These are phyloP conservation scores for Globisporangium splendens DNA, from an alignment of 352 stramenopile genomes.

Conservation along the genomic window DNA sequence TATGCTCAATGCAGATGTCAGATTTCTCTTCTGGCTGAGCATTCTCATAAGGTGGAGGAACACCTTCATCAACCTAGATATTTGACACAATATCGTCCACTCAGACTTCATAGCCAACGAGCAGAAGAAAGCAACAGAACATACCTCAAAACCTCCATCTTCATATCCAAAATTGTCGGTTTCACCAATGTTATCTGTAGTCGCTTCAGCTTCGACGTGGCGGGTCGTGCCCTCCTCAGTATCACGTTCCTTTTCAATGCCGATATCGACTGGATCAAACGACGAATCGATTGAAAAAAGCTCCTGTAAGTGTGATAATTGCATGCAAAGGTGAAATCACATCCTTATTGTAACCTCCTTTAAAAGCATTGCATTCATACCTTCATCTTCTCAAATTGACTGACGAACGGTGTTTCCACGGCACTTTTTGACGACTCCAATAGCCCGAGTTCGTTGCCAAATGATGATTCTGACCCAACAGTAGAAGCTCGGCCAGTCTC, in stretches of 20 bases:
- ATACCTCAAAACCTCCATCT: constrained; percentile 72
- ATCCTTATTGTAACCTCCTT: background rate
- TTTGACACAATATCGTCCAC: background rate
- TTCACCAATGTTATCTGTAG: background rate
- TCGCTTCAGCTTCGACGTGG: background rate
- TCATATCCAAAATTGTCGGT: constrained; percentile 64
- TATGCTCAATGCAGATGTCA: background rate
- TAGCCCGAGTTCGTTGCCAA: background rate
- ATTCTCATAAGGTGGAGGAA: background rate
- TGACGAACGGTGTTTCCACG: constrained; percentile 18
- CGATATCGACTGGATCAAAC: constrained; percentile 14
- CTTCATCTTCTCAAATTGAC: constrained; percentile 41
- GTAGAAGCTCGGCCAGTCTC: background rate
- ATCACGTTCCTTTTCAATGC: constrained; percentile 3
- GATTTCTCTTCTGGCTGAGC: background rate
- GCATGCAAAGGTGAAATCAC: background rate
- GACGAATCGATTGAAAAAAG: constrained; percentile 19
- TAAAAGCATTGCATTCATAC: constrained; percentile 10
- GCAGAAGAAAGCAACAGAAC: background rate
- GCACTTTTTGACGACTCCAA: constrained; percentile 8
- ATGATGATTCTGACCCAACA: constrained; percentile 1
- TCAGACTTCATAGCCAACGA: background rate
- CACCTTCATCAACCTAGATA: background rate
- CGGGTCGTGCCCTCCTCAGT: constrained; percentile 8
- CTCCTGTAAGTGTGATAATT: constrained; percentile 5